Base-by-base conservation (phyloP, 768 basidiomycete genomes). In the Boletus barrowsii region DNA sequence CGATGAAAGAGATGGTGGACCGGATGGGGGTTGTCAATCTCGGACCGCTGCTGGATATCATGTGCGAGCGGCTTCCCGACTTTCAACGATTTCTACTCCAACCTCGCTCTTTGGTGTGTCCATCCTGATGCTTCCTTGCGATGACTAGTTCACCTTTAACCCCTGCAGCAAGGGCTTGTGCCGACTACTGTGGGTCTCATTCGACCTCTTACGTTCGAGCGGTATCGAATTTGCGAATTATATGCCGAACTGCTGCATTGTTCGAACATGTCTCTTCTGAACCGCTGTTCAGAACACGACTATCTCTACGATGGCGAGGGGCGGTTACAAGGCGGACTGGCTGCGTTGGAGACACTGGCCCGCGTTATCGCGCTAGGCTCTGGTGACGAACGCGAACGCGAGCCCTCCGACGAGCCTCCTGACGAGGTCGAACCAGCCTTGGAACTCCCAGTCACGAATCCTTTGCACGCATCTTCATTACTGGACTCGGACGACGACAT, bases 201-300 rank as follows among this genome's bases (percentile, higher is more conserved):
- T 49, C 76, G 77, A 2, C 93, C 95, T 1, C 83, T 99, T 26
- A 98, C 97, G 1, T 83, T 95, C 54, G 97, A 98, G 69, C 87
- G 97, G 15, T 97, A 93, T 71, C 85, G 96, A 10, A 93, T 98
- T 62, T 91, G 93, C 72, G 97, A 99, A 71, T 78, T 99, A 13
- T 94, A 96, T 63, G 97, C 96, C 18, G 97, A 99, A 68, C 83
- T 99, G 6, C 75, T 98, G 24, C 97, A 99, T 66, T 97, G 94
- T 68, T 98, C 97, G 17, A 98, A 97, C 65, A 98, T 99, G 96
- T 86, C 90, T 6, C 81, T 98, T 22, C 78, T 98, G 26, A 98
- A 98, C 68, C 90, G 97, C 10, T 72, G 82, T 1, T 66, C 81
- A 0, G 84, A 87, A 44, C 84, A 79, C 51, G 80, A 83, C 43